Evolutionary conservation across 495 filamentous ascomycete species (phyloP), one percentile per base, ranked within the genome.

Genomic region (Beverwykella pulmonaria): DNA sequence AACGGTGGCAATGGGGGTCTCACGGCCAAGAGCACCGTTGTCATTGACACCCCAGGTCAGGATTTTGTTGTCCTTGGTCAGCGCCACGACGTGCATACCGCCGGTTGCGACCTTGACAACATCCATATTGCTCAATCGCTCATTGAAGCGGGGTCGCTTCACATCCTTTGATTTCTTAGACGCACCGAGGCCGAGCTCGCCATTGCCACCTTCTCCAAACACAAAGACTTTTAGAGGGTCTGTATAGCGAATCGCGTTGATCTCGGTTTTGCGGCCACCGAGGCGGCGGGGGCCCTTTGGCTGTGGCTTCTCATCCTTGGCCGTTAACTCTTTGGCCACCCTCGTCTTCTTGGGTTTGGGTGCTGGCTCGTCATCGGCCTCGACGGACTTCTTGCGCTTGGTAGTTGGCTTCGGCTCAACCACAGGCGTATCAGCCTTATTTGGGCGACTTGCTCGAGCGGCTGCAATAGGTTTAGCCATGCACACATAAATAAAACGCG

Each of bases 31-130:
- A 26, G 87, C 87, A 49, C 83, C 83, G 61, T 88, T 80, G 65
- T 89, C 85, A 66, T 90, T 91, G 60, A 89, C 86, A 62, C 88
- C 88, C 88, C 88, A 91, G 1, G 87, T 88, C 34, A 87, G 77
- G 53, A 91, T 83, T 67, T 80, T 80, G 72, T 87, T 88, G 65
- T 90, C 84, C 8, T 81, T 73, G 14, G 88, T 90, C 1, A 91
- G 79, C 9, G 85, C 87, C 57, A 84, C 77, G 47, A 78, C 79
- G 64, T 91, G 88, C 85, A 90, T 88, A 29, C 86, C 88, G 25
- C 88, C 89, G 48, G 82, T 79, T 41, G 86, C 84, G 9, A 91
- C 69, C 34, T 83, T 79, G 23, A 90, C 86, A 27, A 90, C 81
- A 19, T 88, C 87, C 34, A 89, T 83, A 22, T 79, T 78, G 47